These are phyloP conservation scores for Sclerotinia borealis DNA, from an alignment of 2,329 filamentous ascomycete species.

Conservation along the genomic window DNA sequence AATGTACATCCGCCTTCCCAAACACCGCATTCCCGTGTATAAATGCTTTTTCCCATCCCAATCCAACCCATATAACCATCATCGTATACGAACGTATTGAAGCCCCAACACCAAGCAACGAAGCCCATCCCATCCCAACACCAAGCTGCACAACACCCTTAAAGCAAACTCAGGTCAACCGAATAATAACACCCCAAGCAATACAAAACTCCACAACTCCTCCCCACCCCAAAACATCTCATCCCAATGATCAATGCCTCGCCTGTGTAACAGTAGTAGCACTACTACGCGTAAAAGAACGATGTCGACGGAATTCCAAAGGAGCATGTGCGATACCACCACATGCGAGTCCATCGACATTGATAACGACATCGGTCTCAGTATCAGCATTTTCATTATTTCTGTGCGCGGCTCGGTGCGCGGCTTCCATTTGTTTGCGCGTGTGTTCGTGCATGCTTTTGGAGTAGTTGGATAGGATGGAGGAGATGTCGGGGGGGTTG, in stretches of 20 bases:
- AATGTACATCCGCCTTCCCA: background rate
- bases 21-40: background rate
- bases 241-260: no score
- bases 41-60: background rate
- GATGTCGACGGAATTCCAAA: no score
- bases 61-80: background rate
- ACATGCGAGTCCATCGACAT: no score
- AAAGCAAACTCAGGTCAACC: no score
- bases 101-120: background rate
- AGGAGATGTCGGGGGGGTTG: background rate
- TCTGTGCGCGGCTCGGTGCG: conserved; percentile 39
- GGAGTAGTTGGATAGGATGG: conserved; percentile 41
- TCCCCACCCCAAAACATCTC: no score
- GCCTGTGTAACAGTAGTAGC: no score
- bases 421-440: conserved; percentile 57
- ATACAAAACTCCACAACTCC: no score
- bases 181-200: no score
- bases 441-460: conserved; percentile 60
- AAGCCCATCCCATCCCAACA: no score
- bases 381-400: conserved; percentile 9
- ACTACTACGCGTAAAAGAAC: no score
- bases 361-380: no score
- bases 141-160: no score
- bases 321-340: conserved; percentile 15
- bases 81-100: background rate